A percentile compares a stretch with the other conserved stretches of the same genome.
These are phyloP conservation scores for Lodderomyces orthopsilosis DNA, from an alignment of 1,139 yeast genomes.

Conservation along the genomic window DNA sequence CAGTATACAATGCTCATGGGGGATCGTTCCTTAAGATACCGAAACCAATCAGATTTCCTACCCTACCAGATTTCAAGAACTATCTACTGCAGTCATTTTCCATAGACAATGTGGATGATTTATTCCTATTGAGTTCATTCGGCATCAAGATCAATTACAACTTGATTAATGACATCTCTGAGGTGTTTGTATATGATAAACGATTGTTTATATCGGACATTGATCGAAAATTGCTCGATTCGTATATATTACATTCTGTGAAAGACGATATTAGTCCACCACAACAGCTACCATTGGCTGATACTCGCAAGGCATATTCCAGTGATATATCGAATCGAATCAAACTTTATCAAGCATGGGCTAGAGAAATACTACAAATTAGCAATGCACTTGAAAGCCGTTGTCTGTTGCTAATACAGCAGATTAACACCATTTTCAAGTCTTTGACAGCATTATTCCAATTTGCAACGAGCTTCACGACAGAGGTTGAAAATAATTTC, in stretches of 20 bases:
- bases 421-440: slow-evolving; percentile 44
- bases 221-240: slow-evolving; percentile 9
- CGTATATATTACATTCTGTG: slow-evolving; percentile 1
- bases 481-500: slow-evolving; percentile 52
- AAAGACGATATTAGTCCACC: slow-evolving; percentile 5
- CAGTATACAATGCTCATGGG: slow-evolving; percentile 41
- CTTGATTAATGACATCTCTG: slow-evolving; percentile 44
- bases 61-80: slow-evolving; percentile 43
- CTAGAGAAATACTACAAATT: slow-evolving; percentile 23
- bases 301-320: not conserved
- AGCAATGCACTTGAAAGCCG: slow-evolving; percentile 20
- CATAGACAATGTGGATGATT: slow-evolving; percentile 38
- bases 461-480: slow-evolving; percentile 52
- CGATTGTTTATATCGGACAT: slow-evolving; percentile 36
- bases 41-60: slow-evolving; percentile 44
- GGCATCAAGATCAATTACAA: slow-evolving; percentile 60
- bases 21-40: slow-evolving; percentile 36
- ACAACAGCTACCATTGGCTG: slow-evolving; percentile 7
- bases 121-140: slow-evolving; percentile 62
- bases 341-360: slow-evolving; percentile 28
- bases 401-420: slow-evolving; percentile 21
- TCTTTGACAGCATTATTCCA: slow-evolving; percentile 57
- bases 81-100: slow-evolving; percentile 32
- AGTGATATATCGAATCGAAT: not conserved
- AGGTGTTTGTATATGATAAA: slow-evolving; percentile 60